phyloP scores from a whole-genome alignment of 768 basidiomycete species.

The Trametopsis cervina region DNA sequence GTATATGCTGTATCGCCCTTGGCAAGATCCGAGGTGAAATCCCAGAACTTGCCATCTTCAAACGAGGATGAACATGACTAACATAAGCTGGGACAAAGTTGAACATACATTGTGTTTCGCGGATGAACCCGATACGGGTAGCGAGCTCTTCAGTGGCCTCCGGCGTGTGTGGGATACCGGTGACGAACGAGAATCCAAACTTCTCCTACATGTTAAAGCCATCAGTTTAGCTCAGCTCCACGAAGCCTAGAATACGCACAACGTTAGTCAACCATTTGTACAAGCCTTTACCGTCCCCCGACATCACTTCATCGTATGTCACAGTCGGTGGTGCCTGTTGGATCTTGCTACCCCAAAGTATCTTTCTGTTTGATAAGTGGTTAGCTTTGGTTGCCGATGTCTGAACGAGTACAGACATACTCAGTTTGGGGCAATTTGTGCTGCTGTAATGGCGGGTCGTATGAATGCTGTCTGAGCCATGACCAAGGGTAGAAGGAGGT shows the following conservation, averaged over 20 bases:
- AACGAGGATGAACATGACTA: no score
- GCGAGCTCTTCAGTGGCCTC: slow-evolving; percentile 81
- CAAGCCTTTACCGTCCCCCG: slow-evolving; percentile 53
- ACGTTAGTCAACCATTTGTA: slow-evolving; percentile 78
- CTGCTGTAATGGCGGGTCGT: slow-evolving; percentile 52
- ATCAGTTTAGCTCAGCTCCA: background rate
- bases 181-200: slow-evolving; percentile 86
- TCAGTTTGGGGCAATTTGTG: slow-evolving; percentile 16
- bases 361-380: slow-evolving; percentile 50
- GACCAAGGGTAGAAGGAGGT: slow-evolving; percentile 83
- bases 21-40: slow-evolving; percentile 86
- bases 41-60: slow-evolving; percentile 92
- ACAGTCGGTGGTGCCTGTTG: slow-evolving; percentile 68
- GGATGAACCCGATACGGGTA: slow-evolving; percentile 75
- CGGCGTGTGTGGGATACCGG: slow-evolving; percentile 71
- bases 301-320: slow-evolving; percentile 68
- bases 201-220: slow-evolving; percentile 43
- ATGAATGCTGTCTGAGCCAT: slow-evolving; percentile 74
- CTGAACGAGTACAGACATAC: background rate
- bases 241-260: slow-evolving; percentile 35
- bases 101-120: slow-evolving; percentile 71
- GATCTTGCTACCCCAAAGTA: slow-evolving; percentile 80
- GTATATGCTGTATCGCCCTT: slow-evolving; percentile 96
- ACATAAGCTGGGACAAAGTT: no score
- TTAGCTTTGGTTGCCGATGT: background rate